These are phyloP conservation scores for Trypanosoma mega DNA, from an alignment of 208 protist genomes.

Conservation along the genomic window DNA sequence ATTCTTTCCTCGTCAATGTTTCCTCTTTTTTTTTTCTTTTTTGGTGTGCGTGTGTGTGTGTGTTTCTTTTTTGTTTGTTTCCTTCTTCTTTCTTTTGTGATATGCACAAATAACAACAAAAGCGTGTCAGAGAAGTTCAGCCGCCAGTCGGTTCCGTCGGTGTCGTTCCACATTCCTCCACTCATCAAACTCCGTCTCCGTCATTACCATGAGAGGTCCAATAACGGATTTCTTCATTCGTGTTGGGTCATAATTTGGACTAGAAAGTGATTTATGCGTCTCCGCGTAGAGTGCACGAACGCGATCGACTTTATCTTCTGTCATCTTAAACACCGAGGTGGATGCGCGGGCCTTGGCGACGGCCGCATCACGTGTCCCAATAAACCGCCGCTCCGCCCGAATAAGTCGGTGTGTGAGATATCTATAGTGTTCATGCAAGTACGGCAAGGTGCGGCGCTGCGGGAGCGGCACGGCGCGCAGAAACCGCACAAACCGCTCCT, in stretches of 20 bases:
- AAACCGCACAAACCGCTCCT: conserved; percentile 58
- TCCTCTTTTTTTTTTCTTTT: too few relatives aligned
- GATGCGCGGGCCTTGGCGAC: conserved; percentile 32
- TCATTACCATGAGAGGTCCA: conserved; percentile 76
- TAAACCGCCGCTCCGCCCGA: conserved; percentile 74
- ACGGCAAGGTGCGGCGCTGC: conserved; percentile 73
- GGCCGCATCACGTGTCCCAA: conserved; percentile 47
- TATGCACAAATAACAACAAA: conserved; percentile 12
- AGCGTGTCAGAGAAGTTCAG: conserved; percentile 41
- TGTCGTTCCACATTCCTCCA: conserved; percentile 63
- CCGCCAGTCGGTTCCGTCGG: conserved; percentile 48
- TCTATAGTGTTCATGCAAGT: conserved; percentile 76
- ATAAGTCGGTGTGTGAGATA: conserved; percentile 65
- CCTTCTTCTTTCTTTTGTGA: too few relatives aligned
- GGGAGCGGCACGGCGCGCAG: conserved; percentile 54
- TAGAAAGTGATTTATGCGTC: conserved; percentile 71
- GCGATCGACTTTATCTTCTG: conserved; percentile 51
- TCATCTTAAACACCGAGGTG: conserved; percentile 53
- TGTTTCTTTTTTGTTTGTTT: too few relatives aligned
- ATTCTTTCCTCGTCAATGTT: too few relatives aligned
- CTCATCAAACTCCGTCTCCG: conserved; percentile 54
- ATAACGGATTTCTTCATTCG: conserved; percentile 78
- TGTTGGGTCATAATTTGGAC: conserved; percentile 78
- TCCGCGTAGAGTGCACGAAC: conserved; percentile 69
- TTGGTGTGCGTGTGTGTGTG: too few relatives aligned